Evolutionary conservation across 192 early-diverging fungal species (phyloP).

Genomic region (Glomus cerebriforme): DNA sequence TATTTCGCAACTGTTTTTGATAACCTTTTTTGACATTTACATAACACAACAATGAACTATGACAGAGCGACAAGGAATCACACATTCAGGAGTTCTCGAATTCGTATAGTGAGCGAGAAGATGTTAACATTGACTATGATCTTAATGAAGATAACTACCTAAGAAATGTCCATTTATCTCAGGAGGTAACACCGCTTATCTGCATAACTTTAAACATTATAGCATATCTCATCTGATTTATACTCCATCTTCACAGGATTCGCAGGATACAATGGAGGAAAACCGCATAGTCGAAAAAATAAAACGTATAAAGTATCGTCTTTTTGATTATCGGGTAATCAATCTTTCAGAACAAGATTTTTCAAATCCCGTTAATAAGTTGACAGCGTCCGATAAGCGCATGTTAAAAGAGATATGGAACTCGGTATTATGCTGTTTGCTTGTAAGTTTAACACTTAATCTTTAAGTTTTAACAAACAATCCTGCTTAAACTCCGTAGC

Average conservation of each 20-base stretch:
- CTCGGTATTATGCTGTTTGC: slow-evolving; percentile 19
- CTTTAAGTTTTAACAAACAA: slow-evolving; percentile 2
- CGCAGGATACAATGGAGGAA: slow-evolving; percentile 15
- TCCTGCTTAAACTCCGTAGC: slow-evolving; percentile 10
- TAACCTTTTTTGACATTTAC: slow-evolving; percentile 14
- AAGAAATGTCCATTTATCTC: slow-evolving; percentile 4
- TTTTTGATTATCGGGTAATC: slow-evolving; percentile 12
- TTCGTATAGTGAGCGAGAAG: background rate
- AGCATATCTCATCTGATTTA: slow-evolving; percentile 15
- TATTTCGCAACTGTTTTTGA: background rate
- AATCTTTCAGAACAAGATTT: slow-evolving; percentile 26
- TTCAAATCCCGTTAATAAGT: slow-evolving; percentile 26
- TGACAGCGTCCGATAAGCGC: slow-evolving; percentile 6
- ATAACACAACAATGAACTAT: slow-evolving; percentile 2
- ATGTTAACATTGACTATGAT: slow-evolving; percentile 11
- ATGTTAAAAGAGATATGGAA: slow-evolving; percentile 23
- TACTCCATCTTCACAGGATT: slow-evolving; percentile 9
- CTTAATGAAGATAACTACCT: slow-evolving; percentile 11
- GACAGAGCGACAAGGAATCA: slow-evolving; percentile 2
- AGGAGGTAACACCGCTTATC: background rate
- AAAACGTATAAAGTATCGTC: slow-evolving; percentile 13
- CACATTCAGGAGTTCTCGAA: slow-evolving; percentile 1
- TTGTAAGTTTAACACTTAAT: slow-evolving; percentile 17
- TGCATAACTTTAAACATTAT: background rate
- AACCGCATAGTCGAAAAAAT: slow-evolving; percentile 20